Evolutionary conservation across 2,329 filamentous ascomycete genomes (phyloP).

Genomic region (Cytospora piceicola): DNA sequence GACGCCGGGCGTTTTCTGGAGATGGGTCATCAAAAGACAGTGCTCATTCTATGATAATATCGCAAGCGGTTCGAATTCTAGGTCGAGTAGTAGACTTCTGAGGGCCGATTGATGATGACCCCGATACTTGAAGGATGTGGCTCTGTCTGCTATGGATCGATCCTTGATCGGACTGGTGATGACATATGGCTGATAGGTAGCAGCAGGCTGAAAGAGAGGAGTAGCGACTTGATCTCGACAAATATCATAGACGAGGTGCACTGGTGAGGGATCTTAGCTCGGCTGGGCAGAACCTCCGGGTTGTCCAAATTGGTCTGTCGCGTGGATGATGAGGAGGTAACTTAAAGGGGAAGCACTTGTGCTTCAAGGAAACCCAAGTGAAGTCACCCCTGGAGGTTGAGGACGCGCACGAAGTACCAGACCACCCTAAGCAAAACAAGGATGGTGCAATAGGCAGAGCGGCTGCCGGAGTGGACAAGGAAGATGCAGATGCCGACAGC

Average conservation of each 20-base stretch:
- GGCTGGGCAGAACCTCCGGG: constrained; percentile 16
- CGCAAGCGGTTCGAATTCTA: neutral
- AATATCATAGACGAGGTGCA: constrained; percentile 10
- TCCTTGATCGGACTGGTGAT: constrained; percentile 15
- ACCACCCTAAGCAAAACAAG: constrained; percentile 18
- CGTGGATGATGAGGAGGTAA: constrained; percentile 17
- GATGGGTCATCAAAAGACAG: neutral
- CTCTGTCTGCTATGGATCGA: constrained; percentile 6
- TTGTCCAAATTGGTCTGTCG: constrained; percentile 18
- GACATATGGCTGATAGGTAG: constrained; percentile 18
- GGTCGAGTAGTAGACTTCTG: neutral
- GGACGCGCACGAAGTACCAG: constrained; percentile 14
- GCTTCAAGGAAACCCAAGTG: constrained; percentile 21
- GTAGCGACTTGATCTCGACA: constrained; percentile 3
- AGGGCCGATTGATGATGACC: constrained; percentile 5
- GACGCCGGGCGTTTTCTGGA: neutral
- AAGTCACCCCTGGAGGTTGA: constrained; percentile 22
- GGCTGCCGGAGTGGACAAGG: constrained; percentile 26
- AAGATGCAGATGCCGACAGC: constrained; percentile 24
- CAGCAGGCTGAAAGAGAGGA: constrained; percentile 9
- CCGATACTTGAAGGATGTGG: neutral
- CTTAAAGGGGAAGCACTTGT: constrained; percentile 22
- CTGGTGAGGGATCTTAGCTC: constrained; percentile 3
- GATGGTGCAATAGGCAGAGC: constrained; percentile 24
- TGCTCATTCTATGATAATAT: neutral